Conservation (phyloP, 2,329 filamentous ascomycete genomes). For the Colletotrichum spaethianum region DNA sequence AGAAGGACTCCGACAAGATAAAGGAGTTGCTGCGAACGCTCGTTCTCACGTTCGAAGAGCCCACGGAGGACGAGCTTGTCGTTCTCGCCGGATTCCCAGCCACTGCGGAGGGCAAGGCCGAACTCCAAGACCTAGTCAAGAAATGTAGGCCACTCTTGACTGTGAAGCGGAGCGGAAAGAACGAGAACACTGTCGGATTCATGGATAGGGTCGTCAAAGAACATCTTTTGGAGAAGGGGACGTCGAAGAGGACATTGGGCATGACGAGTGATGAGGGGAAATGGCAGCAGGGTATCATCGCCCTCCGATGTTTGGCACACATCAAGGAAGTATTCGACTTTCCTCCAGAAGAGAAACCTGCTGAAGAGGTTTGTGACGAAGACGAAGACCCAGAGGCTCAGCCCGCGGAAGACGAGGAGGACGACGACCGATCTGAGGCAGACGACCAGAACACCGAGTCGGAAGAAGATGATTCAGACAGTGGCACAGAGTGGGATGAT, state of each 20-base stretch:
- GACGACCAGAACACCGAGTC: slow-evolving; percentile 20
- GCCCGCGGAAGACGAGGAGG: slow-evolving; percentile 16
- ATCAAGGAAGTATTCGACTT: slow-evolving; percentile 53
- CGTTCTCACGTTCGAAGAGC: slow-evolving; percentile 58
- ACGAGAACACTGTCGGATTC: slow-evolving; percentile 44
- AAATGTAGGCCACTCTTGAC: slow-evolving; percentile 54
- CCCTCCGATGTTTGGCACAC: slow-evolving; percentile 55
- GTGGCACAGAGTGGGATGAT: slow-evolving; percentile 23
- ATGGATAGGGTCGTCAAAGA: slow-evolving; percentile 54
- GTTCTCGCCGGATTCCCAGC: slow-evolving; percentile 54
- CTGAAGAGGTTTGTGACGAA: slow-evolving; percentile 1
- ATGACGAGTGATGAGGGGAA: slow-evolving; percentile 56
- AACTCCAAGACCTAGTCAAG: slow-evolving; percentile 53
- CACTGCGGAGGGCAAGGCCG: slow-evolving; percentile 49
- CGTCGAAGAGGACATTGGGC: slow-evolving; percentile 48
- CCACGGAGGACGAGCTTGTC: slow-evolving; percentile 54
- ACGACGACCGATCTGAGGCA: slow-evolving; percentile 16
- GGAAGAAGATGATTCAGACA: slow-evolving; percentile 33
- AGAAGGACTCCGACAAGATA: slow-evolving; percentile 53
- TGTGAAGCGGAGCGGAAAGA: slow-evolving; percentile 35
- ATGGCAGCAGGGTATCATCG: slow-evolving; percentile 58
- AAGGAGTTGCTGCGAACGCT: slow-evolving; percentile 59
- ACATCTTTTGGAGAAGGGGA: slow-evolving; percentile 55
- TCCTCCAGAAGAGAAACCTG: slow-evolving; percentile 31
- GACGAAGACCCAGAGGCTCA: background rate